phyloP scores from a whole-genome alignment of 2,329 filamentous ascomycete genomes.

The Monosporascus sp. region DNA sequence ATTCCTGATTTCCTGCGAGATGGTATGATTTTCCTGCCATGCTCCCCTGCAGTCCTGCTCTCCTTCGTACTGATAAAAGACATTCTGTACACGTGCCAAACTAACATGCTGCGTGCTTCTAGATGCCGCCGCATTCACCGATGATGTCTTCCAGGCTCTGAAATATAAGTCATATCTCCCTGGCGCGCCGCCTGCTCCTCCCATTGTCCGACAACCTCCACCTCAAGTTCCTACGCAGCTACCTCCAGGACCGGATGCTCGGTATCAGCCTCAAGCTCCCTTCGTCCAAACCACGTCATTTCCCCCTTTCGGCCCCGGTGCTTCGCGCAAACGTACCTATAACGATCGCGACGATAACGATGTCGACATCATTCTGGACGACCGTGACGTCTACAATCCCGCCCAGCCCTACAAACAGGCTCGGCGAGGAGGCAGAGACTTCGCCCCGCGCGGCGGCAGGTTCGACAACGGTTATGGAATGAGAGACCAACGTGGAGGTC shows the following conservation, averaged over 20 bases:
- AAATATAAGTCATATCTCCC: constrained; percentile 57
- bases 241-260: constrained; percentile 10
- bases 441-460: constrained; percentile 29
- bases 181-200: constrained; percentile 42
- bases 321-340: constrained; percentile 50
- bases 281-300: constrained; percentile 7
- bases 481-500: constrained; percentile 23
- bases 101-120: constrained; percentile 1
- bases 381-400: constrained; percentile 13
- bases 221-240: constrained; percentile 8
- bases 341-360: constrained; percentile 45
- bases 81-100: neutral
- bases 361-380: constrained; percentile 30
- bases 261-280: constrained; percentile 8
- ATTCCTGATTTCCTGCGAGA: constrained; percentile 59
- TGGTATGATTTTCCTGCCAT: neutral
- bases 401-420: constrained; percentile 55
- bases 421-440: constrained; percentile 43
- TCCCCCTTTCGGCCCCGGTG: constrained; percentile 12
- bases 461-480: constrained; percentile 26
- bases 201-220: constrained; percentile 12
- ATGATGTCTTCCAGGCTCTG: constrained; percentile 66
- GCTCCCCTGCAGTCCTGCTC: too few species aligned
- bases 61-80: neutral
- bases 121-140: constrained; percentile 61